A percentile compares a stretch with the other conserved stretches of the same genome.
Evolutionary conservation across 176 grass and related monocot species (phyloP).

Genomic region (Cocos nucifera): DNA sequence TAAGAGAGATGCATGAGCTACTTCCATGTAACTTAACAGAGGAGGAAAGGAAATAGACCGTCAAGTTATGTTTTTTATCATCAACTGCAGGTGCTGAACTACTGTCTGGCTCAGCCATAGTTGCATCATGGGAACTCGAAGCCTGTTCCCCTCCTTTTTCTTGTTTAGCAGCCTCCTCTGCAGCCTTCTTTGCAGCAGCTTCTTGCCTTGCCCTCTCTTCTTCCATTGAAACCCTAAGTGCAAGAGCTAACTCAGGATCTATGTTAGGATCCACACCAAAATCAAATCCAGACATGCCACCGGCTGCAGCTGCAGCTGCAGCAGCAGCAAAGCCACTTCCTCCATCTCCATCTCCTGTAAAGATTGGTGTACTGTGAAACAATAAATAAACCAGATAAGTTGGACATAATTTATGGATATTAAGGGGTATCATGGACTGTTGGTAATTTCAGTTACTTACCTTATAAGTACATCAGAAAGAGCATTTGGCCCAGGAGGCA

Average conservation of each 20-base stretch:
- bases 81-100: constrained; percentile 5
- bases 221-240: constrained; percentile 93
- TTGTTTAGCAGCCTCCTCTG: constrained; percentile 14
- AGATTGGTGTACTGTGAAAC: constrained; percentile 77
- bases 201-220: constrained; percentile 95
- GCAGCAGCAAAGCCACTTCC: constrained; percentile 94
- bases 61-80: constrained; percentile 10
- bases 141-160: constrained; percentile 12
- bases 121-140: constrained; percentile 13
- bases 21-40: background rate
- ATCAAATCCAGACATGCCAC: constrained; percentile 64
- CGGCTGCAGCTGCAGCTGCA: constrained; percentile 74
- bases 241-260: constrained; percentile 88
- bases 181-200: constrained; percentile 36
- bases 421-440: background rate
- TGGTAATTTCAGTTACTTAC: constrained; percentile 29
- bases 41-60: background rate
- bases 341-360: constrained; percentile 82
- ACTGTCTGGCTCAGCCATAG: constrained; percentile 11
- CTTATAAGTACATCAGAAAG: constrained; percentile 96
- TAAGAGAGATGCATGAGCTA: too few relatives aligned
- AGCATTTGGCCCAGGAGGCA: constrained; percentile 50
- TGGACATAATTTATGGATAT: too few relatives aligned
- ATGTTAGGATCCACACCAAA: constrained; percentile 98
- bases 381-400: constrained; percentile 12